Evolutionary conservation across 305 asterid species (phyloP).

Genomic region (Rubia peregrina): DNA sequence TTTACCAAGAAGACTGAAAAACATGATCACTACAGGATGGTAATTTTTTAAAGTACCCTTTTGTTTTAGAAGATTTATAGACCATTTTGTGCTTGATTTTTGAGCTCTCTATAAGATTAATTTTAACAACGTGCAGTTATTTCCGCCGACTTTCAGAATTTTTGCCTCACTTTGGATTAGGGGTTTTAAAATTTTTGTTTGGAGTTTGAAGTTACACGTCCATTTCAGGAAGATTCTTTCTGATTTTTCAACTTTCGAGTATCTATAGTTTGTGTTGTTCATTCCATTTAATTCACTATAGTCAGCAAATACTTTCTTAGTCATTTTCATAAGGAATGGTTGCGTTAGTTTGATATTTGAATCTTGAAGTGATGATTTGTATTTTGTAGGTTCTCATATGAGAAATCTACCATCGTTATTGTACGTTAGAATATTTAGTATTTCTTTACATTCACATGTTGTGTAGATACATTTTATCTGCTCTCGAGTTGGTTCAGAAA

Average conservation of each 20-base stretch:
- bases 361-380: background rate
- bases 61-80: background rate
- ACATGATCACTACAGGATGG: slow-evolving; percentile 85
- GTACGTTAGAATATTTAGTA: too few relatives aligned
- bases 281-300: background rate
- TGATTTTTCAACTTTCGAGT: background rate
- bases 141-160: background rate
- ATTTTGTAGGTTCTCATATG: background rate
- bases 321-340: background rate
- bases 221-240: too few relatives aligned
- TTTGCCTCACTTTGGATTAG: too few relatives aligned
- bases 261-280: background rate
- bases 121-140: background rate
- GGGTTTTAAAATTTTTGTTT: background rate
- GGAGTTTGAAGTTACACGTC: background rate
- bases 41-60: slow-evolving; percentile 2
- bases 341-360: background rate
- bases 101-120: background rate
- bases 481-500: background rate
- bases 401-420: background rate
- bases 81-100: background rate
- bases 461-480: background rate
- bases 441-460: background rate
- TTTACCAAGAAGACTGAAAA: slow-evolving; percentile 74
- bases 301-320: background rate